Percentiles rank a stretch among this genome's conserved stretches.
These are phyloP conservation scores for Juncus effusus DNA, from an alignment of 176 grass and related monocot genomes.

Conservation along the genomic window DNA sequence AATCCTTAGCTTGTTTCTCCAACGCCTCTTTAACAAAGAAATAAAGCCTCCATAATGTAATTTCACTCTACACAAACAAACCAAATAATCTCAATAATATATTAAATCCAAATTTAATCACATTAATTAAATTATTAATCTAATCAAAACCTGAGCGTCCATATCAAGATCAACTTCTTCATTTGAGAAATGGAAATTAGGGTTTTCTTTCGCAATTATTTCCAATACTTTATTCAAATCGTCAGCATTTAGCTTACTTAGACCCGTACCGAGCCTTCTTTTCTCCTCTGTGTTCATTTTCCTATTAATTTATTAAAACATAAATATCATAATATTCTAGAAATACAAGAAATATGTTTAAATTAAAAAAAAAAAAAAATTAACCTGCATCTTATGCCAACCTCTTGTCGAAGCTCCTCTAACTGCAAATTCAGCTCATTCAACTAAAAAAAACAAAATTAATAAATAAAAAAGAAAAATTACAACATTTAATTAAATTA, in stretches of 20 bases:
- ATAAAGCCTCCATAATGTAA: constrained; percentile 79
- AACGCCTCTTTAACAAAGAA: constrained; percentile 72
- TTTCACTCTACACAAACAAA: constrained; percentile 55
- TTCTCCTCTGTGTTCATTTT: constrained; percentile 93
- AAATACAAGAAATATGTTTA: constrained; percentile 12
- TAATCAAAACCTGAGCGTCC: constrained; percentile 56
- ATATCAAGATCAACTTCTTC: constrained; percentile 70
- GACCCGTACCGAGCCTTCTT: constrained; percentile 57
- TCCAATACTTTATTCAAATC: constrained; percentile 77
- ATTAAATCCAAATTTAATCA: not conserved
- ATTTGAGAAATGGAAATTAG: constrained; percentile 44
- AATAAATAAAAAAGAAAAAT: constrained; percentile 25
- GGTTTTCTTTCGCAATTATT: constrained; percentile 79
- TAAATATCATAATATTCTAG: not conserved
- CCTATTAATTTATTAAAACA: constrained; percentile 35
- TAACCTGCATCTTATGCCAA: constrained; percentile 75
- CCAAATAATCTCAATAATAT: not conserved
- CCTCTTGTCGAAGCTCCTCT: constrained; percentile 51
- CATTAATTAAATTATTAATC: no score
- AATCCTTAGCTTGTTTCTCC: constrained; percentile 34
- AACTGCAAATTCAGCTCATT: constrained; percentile 59
- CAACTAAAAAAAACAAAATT: constrained; percentile 49
- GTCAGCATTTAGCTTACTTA: constrained; percentile 59
- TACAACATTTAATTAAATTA: not conserved
- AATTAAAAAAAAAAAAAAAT: constrained; percentile 21